Conservation (phyloP, 2,329 filamentous ascomycete species). For the Fusarium virguliforme region DNA sequence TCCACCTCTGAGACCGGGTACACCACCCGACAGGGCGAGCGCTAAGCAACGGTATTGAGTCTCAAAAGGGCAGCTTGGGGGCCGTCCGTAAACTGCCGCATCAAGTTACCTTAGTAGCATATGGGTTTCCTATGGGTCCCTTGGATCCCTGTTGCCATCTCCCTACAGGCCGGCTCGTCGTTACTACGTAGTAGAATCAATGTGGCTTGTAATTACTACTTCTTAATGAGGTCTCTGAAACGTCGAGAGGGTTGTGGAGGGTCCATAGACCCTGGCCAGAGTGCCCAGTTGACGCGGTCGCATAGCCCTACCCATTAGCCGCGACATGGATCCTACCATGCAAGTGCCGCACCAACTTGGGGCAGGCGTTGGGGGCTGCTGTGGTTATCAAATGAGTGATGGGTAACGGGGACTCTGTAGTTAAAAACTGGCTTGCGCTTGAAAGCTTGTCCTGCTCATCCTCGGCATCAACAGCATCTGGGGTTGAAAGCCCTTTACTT, state of each 20-base stretch:
- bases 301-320: background rate
- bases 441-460: background rate
- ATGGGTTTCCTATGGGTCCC: too few species aligned
- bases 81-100: too few species aligned
- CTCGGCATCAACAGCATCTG: background rate
- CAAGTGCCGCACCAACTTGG: background rate
- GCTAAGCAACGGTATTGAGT: conserved; percentile 1
- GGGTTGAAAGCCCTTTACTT: background rate
- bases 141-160: too few species aligned
- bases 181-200: too few species aligned
- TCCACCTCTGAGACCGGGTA: background rate
- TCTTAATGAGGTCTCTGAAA: too few species aligned
- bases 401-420: background rate
- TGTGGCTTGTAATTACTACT: too few species aligned
- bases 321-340: background rate
- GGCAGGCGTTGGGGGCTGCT: background rate
- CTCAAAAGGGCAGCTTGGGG: background rate
- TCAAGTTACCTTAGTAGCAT: too few species aligned
- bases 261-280: too few species aligned
- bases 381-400: background rate
- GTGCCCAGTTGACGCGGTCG: too few species aligned
- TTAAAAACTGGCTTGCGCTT: background rate
- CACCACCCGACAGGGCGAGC: background rate
- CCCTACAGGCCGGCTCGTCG: too few species aligned
- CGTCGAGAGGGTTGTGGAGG: too few species aligned